Conservation (phyloP, 2,329 filamentous ascomycete genomes). For the Xylariaceae sp. region DNA sequence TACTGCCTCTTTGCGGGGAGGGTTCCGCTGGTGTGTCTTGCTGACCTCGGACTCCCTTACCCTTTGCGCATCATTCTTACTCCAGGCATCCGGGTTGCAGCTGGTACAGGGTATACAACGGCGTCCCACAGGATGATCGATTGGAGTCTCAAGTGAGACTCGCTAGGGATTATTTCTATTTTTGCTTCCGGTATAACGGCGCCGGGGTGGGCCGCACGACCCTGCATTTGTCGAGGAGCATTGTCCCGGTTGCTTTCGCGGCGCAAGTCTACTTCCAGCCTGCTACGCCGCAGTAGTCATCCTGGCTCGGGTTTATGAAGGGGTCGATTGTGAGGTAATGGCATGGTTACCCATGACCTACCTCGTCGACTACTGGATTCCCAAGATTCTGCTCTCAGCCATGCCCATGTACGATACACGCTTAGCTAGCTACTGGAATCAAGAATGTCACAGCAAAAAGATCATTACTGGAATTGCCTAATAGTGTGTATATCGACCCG, state of each 20-base stretch:
- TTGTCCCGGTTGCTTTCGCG: not conserved
- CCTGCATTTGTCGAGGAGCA: not conserved
- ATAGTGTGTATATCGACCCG: no score
- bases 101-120: not conserved
- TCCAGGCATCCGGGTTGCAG: not conserved
- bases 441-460: no score
- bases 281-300: not conserved
- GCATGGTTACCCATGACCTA: no score
- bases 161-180: not conserved
- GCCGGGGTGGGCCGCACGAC: not conserved
- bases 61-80: no score
- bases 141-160: conserved; percentile 9
- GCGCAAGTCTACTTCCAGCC: not conserved
- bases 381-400: no score
- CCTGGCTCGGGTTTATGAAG: no score
- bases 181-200: not conserved
- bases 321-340: no score
- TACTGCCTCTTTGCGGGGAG: not conserved
- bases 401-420: no score
- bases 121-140: not conserved
- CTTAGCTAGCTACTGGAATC: no score
- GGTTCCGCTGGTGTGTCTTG: not conserved
- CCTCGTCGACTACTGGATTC: no score
- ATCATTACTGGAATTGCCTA: no score
- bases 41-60: not conserved